Conservation (phyloP, 2,329 filamentous ascomycete species). For the Coleophoma crateriformis region DNA sequence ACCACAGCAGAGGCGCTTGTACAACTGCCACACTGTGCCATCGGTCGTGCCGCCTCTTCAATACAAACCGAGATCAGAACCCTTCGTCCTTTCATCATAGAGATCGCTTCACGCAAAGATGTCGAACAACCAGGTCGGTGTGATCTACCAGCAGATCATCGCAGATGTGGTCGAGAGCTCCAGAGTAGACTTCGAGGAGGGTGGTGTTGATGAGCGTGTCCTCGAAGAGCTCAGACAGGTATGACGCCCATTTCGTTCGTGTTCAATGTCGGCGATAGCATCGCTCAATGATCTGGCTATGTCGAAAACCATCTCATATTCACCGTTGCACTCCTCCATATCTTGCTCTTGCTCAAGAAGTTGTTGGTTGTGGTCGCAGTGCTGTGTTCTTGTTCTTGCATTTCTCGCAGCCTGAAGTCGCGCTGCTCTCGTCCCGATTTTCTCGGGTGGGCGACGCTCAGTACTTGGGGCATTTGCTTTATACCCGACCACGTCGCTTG, state of each 20-base stretch:
- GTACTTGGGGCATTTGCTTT: slow-evolving; percentile 30
- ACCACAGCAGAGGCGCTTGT: too few relatives aligned
- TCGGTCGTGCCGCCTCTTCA: too few relatives aligned
- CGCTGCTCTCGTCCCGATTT: slow-evolving; percentile 7
- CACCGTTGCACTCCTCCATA: not conserved
- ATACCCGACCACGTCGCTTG: slow-evolving; percentile 22
- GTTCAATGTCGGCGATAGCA: not conserved
- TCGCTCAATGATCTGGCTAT: not conserved
- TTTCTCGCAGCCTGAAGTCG: slow-evolving; percentile 13
- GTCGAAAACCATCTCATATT: not conserved
- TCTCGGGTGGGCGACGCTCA: slow-evolving; percentile 23
- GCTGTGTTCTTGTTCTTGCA: not conserved
- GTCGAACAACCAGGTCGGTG: slow-evolving; percentile 42
- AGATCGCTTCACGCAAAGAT: slow-evolving; percentile 13
- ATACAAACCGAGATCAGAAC: not conserved
- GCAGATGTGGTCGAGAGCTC: slow-evolving; percentile 88
- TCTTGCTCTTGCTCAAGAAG: not conserved
- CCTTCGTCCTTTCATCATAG: too few relatives aligned
- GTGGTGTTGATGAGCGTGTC: slow-evolving; percentile 81
- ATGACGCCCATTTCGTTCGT: slow-evolving; percentile 33
- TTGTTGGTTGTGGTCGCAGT: slow-evolving; percentile 1
- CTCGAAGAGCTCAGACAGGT: slow-evolving; percentile 85
- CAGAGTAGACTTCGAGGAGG: slow-evolving; percentile 93
- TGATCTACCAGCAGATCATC: slow-evolving; percentile 74
- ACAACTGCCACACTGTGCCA: too few relatives aligned